A percentile compares a stretch with the other conserved stretches of the same genome.
phyloP scores from a whole-genome alignment of 306 rosid species.

The Pyrus pyrifolia region DNA sequence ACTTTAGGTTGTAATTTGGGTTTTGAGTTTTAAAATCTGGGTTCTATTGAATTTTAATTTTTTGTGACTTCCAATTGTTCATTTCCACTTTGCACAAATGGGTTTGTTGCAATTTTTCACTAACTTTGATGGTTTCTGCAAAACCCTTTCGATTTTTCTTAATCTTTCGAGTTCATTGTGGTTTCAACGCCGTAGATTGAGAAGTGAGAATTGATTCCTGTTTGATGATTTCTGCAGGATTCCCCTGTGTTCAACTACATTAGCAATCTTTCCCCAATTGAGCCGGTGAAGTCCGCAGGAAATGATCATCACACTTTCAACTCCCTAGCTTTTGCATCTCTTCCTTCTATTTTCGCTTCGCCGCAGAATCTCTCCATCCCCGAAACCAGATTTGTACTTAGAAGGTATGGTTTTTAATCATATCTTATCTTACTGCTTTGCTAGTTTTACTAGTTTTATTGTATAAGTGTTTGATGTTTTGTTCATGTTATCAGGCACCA shows the following conservation, averaged over 20 bases:
- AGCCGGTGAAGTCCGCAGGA: constrained; percentile 50
- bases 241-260: constrained; percentile 76
- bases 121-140: neutral
- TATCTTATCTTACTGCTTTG: neutral
- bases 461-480: neutral
- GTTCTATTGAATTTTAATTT: neutral
- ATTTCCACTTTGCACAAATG: neutral
- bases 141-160: neutral
- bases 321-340: constrained; percentile 64
- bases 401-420: constrained; percentile 33
- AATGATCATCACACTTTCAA: constrained; percentile 52
- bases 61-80: neutral
- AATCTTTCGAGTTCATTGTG: neutral
- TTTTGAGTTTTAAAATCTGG: neutral
- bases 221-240: constrained; percentile 50
- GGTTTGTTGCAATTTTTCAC: neutral
- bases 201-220: neutral
- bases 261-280: constrained; percentile 77
- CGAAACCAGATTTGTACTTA: constrained; percentile 60
- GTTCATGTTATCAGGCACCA: constrained; percentile 18
- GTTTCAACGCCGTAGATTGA: neutral
- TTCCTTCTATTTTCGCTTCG: constrained; percentile 75
- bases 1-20: neutral
- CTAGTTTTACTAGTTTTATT: neutral
- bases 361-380: constrained; percentile 49